phyloP scores from a whole-genome alignment of 2,329 filamentous ascomycete species.

The Aquanectria penicillioides region DNA sequence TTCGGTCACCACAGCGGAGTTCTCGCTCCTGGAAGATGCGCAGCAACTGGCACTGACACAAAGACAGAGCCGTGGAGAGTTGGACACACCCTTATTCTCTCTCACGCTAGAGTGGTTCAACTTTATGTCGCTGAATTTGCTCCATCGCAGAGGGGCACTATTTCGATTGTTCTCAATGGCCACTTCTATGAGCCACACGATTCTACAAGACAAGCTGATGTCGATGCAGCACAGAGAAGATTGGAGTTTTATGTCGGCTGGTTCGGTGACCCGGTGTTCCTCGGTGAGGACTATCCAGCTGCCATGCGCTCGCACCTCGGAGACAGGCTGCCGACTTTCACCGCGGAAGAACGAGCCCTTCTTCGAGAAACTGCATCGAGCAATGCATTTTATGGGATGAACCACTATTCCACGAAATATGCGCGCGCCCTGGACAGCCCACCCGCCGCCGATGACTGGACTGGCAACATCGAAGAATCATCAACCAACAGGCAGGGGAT shows the following conservation, averaged over 20 bases:
- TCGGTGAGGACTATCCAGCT: constrained; percentile 34
- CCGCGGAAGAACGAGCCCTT: constrained; percentile 18
- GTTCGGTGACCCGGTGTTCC: constrained; percentile 37
- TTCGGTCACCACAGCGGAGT: constrained; percentile 34
- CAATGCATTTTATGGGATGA: constrained; percentile 48
- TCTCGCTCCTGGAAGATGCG: constrained; percentile 30
- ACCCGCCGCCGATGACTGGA: constrained; percentile 34
- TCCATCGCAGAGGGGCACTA: constrained; percentile 21
- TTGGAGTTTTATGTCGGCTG: constrained; percentile 36
- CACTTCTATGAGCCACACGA: constrained; percentile 37
- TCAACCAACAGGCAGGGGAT: constrained; percentile 34
- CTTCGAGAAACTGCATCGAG: constrained; percentile 16
- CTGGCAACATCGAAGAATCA: constrained; percentile 29
- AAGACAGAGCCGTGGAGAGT: constrained; percentile 33
- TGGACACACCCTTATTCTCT: constrained; percentile 31
- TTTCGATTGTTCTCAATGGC: constrained; percentile 35
- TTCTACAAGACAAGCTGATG: constrained; percentile 6
- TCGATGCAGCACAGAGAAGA: constrained; percentile 21
- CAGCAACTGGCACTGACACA: constrained; percentile 10
- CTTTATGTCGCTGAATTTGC: constrained; percentile 29
- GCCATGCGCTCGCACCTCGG: constrained; percentile 32
- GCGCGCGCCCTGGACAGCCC: constrained; percentile 34
- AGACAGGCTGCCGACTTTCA: constrained; percentile 32
- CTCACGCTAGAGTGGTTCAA: constrained; percentile 28
- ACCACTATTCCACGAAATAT: constrained; percentile 48